Evolutionary conservation across 148 eudicot species (phyloP).

Genomic region (Drosera capensis): DNA sequence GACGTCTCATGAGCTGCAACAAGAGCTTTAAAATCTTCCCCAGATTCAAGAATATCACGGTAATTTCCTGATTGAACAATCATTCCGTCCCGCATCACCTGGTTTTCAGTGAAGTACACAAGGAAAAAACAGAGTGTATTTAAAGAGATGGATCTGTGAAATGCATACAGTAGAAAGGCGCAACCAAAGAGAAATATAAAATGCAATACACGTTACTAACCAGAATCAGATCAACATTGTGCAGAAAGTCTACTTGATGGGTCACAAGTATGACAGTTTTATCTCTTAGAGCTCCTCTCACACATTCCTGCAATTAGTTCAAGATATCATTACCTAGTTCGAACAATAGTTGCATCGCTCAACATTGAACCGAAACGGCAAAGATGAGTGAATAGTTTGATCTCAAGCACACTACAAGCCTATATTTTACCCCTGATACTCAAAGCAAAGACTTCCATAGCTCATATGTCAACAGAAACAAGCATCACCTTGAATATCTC

Average conservation of each 20-base stretch:
- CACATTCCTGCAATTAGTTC: constrained; percentile 55
- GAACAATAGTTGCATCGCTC: no score
- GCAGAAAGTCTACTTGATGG: constrained; percentile 95
- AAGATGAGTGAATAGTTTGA: no score
- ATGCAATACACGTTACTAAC: constrained; percentile 24
- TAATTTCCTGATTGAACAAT: constrained; percentile 84
- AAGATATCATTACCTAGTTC: no score
- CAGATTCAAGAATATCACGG: constrained; percentile 35
- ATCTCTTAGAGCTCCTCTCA: constrained; percentile 62
- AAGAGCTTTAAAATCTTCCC: constrained; percentile 55
- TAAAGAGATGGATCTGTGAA: not conserved
- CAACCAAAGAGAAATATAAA: no score
- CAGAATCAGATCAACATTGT: constrained; percentile 72
- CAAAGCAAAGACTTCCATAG: no score
- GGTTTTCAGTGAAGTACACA: constrained; percentile 1
- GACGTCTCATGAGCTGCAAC: constrained; percentile 82
- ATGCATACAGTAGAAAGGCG: not conserved
- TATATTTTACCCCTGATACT: no score
- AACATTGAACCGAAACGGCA: no score
- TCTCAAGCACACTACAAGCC: no score
- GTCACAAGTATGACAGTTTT: constrained; percentile 89
- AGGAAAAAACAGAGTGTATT: not conserved
- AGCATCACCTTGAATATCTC: constrained; percentile 69
- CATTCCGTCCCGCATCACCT: constrained; percentile 95
- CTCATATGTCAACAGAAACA: no score